These are phyloP conservation scores for Lasiosphaeria hispida DNA, from an alignment of 495 filamentous ascomycete genomes.

Conservation along the genomic window DNA sequence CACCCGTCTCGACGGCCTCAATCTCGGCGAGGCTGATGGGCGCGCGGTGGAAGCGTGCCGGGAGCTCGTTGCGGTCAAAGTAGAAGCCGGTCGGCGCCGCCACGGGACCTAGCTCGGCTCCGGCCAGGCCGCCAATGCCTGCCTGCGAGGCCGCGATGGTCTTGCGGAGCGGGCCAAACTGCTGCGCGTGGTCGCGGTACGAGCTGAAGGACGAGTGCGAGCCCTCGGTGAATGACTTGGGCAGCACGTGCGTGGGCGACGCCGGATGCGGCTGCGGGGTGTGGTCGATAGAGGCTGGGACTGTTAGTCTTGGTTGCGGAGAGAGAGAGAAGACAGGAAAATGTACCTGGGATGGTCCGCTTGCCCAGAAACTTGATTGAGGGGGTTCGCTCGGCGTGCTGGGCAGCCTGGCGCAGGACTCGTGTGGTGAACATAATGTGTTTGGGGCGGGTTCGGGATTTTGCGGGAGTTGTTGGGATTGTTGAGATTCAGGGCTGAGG, in stretches of 20 bases:
- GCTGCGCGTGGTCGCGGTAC: slow-evolving; percentile 89
- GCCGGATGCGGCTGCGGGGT: slow-evolving; percentile 66
- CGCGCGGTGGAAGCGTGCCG: slow-evolving; percentile 72
- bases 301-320: not conserved
- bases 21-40: slow-evolving; percentile 79
- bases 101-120: slow-evolving; percentile 67
- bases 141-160: slow-evolving; percentile 47
- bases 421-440: slow-evolving; percentile 62
- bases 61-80: slow-evolving; percentile 89
- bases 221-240: slow-evolving; percentile 64
- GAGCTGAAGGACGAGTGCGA: slow-evolving; percentile 78
- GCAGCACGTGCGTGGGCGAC: slow-evolving; percentile 53
- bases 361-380: slow-evolving; percentile 93
- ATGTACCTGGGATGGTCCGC: slow-evolving; percentile 73
- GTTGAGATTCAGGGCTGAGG: not conserved
- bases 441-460: slow-evolving; percentile 1
- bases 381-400: slow-evolving; percentile 64
- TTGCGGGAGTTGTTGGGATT: not conserved
- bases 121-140: slow-evolving; percentile 63
- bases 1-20: slow-evolving; percentile 90
- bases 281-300: slow-evolving; percentile 73
- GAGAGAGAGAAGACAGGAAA: not conserved
- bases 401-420: slow-evolving; percentile 63
- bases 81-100: slow-evolving; percentile 67
- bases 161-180: slow-evolving; percentile 82